phyloP scores from a whole-genome alignment of 2,329 filamentous ascomycete genomes.

The Venturia pyrina region DNA sequence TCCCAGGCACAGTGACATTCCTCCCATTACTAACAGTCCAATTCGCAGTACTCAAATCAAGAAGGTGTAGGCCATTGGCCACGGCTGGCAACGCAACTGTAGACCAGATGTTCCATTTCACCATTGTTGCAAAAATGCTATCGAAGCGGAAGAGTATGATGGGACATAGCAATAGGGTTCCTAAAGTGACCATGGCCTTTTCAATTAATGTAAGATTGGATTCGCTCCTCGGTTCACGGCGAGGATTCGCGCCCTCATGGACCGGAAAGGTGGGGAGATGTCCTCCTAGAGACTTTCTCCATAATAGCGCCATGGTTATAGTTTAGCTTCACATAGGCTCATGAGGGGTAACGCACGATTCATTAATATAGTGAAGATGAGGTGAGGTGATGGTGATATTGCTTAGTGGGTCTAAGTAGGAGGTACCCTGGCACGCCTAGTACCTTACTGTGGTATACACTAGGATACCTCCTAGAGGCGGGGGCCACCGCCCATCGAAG shows the following conservation, averaged over 20 bases:
- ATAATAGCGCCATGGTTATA: not conserved
- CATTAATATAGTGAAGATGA: not conserved
- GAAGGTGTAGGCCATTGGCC: conserved; percentile 9
- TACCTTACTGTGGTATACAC: too few species aligned
- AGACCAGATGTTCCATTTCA: not conserved
- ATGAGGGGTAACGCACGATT: not conserved
- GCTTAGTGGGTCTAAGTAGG: too few species aligned
- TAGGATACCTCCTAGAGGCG: too few species aligned
- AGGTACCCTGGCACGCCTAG: too few species aligned
- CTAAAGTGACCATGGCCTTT: not conserved
- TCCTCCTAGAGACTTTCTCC: not conserved
- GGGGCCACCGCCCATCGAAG: not conserved
- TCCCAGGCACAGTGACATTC: conserved; percentile 7
- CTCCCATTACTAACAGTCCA: conserved; percentile 8
- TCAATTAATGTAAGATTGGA: not conserved
- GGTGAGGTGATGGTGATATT: not conserved
- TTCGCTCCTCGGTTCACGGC: not conserved
- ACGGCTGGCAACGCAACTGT: not conserved
- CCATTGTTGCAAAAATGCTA: not conserved
- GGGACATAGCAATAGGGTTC: not conserved
- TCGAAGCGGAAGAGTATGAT: not conserved
- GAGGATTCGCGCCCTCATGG: not conserved
- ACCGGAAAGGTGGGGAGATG: not conserved
- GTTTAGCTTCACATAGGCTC: not conserved
- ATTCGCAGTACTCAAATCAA: conserved; percentile 1